phyloP scores from a whole-genome alignment of 805 yeast genomes.

The Pichia paraexigua region DNA sequence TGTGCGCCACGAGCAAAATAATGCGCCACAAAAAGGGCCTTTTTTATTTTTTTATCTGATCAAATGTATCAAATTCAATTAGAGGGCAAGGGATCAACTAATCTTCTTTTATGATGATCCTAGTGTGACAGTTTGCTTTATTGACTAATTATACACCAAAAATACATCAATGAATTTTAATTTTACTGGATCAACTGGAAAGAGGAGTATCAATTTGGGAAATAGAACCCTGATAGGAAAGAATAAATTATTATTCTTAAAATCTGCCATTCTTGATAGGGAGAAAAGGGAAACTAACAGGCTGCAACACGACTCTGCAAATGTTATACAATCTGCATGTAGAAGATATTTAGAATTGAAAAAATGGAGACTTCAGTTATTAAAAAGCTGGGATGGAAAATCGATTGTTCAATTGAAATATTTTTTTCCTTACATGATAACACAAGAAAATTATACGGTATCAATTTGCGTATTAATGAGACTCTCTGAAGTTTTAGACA shows the following conservation, averaged over 20 bases:
- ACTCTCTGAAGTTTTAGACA: not conserved
- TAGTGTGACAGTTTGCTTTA: no score
- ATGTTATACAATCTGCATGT: slow-evolving; percentile 41
- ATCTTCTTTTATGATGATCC: no score
- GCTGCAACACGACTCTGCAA: slow-evolving; percentile 40
- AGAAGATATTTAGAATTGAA: slow-evolving; percentile 33
- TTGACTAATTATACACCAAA: not conserved
- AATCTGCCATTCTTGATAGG: slow-evolving; percentile 59
- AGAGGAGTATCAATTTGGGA: slow-evolving; percentile 44
- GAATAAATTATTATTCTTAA: slow-evolving; percentile 40
- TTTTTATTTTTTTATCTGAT: no score
- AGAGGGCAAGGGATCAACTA: not conserved
- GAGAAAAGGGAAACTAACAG: slow-evolving; percentile 53
- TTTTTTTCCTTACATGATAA: slow-evolving; percentile 21
- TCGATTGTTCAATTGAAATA: slow-evolving; percentile 22
- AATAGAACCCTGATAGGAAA: slow-evolving; percentile 20
- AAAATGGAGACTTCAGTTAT: slow-evolving; percentile 17
- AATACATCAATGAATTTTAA: slow-evolving; percentile 13
- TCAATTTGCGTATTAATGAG: slow-evolving; percentile 8
- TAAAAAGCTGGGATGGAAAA: slow-evolving; percentile 20
- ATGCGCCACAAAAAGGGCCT: not conserved
- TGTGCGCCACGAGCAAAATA: not conserved
- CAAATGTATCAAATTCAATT: not conserved
- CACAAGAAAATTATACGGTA: slow-evolving; percentile 5
- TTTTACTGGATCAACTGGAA: slow-evolving; percentile 28